A percentile compares a stretch with the other conserved stretches of the same genome.
Conservation (phyloP, 2,329 filamentous ascomycete species). For the Zymoseptoria pseudotritici region DNA sequence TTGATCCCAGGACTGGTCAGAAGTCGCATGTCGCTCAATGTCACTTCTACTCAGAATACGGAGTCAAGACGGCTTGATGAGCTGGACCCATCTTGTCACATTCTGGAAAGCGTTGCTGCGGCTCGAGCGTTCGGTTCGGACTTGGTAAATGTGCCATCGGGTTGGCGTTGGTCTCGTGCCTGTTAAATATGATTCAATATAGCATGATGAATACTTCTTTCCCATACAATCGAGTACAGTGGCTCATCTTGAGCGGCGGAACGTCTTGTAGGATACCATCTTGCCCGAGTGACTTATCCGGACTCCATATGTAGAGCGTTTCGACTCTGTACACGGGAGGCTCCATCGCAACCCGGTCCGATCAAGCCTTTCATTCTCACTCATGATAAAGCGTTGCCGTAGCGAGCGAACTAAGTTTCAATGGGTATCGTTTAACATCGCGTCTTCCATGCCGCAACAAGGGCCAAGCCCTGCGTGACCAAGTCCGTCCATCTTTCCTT, state of each 20-base stretch:
- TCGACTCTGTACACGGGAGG: too few species aligned
- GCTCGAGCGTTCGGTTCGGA: neutral
- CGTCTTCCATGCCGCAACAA: neutral
- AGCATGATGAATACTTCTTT: neutral
- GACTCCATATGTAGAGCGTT: too few species aligned
- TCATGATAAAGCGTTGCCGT: neutral
- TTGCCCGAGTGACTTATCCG: too few species aligned
- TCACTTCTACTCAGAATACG: slow-evolving; percentile 60
- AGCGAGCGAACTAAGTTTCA: neutral
- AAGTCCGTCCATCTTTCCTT: neutral
- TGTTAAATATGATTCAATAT: neutral
- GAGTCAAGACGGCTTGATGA: slow-evolving; percentile 24
- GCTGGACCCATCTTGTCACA: neutral
- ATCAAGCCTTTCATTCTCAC: too few species aligned
- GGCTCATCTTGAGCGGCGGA: too few species aligned
- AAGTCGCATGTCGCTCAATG: slow-evolving; percentile 63
- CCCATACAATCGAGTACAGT: too few species aligned
- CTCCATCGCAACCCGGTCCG: too few species aligned
- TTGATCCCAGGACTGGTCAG: slow-evolving; percentile 68
- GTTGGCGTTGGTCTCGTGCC: neutral
- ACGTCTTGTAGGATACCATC: neutral
- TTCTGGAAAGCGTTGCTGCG: neutral
- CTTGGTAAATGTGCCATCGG: neutral
- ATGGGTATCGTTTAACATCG: neutral
- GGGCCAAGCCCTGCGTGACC: neutral